Evolutionary conservation across 345 rosid genomes (phyloP), one percentile per base, ranked within the genome.

Genomic region (Corchorus capsularis): DNA sequence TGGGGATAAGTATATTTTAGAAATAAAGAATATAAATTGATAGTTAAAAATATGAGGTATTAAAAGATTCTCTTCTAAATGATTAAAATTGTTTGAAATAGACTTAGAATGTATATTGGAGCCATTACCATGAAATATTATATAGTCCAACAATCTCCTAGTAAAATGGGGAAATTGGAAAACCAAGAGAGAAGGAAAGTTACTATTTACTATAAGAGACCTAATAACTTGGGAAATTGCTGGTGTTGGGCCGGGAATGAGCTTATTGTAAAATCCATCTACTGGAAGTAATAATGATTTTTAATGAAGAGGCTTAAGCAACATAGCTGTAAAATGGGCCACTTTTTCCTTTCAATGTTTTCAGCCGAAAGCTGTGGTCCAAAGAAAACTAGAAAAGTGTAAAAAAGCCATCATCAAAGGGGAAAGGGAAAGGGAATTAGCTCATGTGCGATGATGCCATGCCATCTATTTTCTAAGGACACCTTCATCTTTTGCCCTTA

Each of bases 351-450:
- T 19, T 45, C 20, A 12, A 49, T 27, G 14, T 43, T 79, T 50
- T 71, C 65, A 72, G 74, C 65, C 66, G 71, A 65, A 81, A 70
- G 43, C 17, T 8, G 15, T 32, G 71, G 74, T 13, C 74, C 67
- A 19, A 57, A 14, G 4, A 27, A 27, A 27, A 27, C 27, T 27
- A 27, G 27, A 2, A 53, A 27, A 49, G 32, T 46, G 73, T 37
- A 16, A 14, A 45, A 73, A 45, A 46, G 39, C 65, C 59, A 8
- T 54, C 70, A 52, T 43, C 41, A 34, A 12, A 52, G 22, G 54
- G 49, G 4, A 46, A 35, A 11, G 4, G 37, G 37, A 3, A 4
- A 12, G 37, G 14, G 2, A 72, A 27, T 39, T 50, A 41, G 17
- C 3, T 64, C 53, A 43, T 32, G 5, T 47, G 4, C 7, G 39